Evolutionary conservation across 2,329 filamentous ascomycete species (phyloP).

Genomic region (Gaeumannomyces tritici): DNA sequence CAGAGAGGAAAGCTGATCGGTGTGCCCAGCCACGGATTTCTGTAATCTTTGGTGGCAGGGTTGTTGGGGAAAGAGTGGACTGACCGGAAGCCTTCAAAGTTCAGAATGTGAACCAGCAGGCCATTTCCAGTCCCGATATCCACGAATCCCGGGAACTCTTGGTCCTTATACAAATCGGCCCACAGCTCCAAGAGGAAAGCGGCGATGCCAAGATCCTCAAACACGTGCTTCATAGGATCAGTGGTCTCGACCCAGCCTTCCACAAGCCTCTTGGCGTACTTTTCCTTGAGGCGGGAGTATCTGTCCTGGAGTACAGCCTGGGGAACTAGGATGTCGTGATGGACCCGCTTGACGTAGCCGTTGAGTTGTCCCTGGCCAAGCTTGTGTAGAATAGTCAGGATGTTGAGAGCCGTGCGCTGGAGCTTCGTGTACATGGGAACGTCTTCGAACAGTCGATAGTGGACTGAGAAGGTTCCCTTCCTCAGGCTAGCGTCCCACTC

Average conservation of each 20-base stretch:
- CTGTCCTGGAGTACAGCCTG: conserved; percentile 72
- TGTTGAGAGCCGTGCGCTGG: conserved; percentile 55
- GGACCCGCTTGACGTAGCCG: conserved; percentile 71
- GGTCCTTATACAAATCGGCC: conserved; percentile 63
- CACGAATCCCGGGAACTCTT: conserved; percentile 74
- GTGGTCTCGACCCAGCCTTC: conserved; percentile 78
- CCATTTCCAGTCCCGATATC: conserved; percentile 97
- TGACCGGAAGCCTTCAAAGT: conserved; percentile 60
- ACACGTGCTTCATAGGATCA: conserved; percentile 84
- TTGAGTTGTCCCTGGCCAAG: conserved; percentile 55
- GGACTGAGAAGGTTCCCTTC: conserved; percentile 45
- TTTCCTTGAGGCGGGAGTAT: conserved; percentile 69
- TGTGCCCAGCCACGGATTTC: not conserved
- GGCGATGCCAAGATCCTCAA: conserved; percentile 85
- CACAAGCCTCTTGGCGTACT: conserved; percentile 64
- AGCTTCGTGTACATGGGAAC: conserved; percentile 33
- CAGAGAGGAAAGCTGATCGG: not conserved
- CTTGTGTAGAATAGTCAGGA: conserved; percentile 62
- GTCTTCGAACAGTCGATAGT: conserved; percentile 44
- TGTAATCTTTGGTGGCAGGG: not conserved
- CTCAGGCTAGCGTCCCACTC: conserved; percentile 39
- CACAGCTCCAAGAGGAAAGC: conserved; percentile 91
- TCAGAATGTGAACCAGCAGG: conserved; percentile 73
- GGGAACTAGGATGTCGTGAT: conserved; percentile 73
- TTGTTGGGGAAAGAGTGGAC: not conserved